phyloP scores from a whole-genome alignment of 2,329 filamentous ascomycete species.

The Albifimbria verrucaria region DNA sequence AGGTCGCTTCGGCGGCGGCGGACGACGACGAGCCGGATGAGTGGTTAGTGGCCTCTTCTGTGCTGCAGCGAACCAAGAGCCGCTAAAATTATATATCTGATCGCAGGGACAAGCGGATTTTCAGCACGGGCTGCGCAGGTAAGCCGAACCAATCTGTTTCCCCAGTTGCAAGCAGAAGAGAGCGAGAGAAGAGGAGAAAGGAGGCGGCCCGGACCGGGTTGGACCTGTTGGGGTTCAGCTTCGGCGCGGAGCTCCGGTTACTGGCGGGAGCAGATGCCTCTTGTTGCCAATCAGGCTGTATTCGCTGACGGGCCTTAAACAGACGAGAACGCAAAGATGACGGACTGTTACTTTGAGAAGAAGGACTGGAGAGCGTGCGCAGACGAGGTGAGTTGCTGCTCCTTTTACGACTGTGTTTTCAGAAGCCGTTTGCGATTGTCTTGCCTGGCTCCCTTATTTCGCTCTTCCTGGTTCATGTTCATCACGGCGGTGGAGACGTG shows the following conservation, averaged over 20 bases:
- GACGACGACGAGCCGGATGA: conserved; percentile 84
- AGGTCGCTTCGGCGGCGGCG: conserved; percentile 30
- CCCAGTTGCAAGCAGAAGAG: not conserved
- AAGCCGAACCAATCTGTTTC: conserved; percentile 20
- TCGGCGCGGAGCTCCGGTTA: not conserved
- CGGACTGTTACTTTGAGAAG: conserved; percentile 93
- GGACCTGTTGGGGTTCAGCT: not conserved
- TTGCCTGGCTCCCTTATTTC: not conserved
- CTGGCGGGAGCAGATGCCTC: no score
- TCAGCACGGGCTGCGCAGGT: conserved; percentile 93
- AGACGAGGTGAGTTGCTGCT: conserved; percentile 67
- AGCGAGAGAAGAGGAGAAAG: not conserved
- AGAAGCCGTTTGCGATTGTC: not conserved
- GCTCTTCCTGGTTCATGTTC: not conserved
- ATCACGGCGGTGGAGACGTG: not conserved
- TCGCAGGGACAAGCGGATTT: conserved; percentile 92
- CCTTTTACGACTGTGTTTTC: not conserved
- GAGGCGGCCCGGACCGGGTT: not conserved
- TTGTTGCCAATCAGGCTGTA: not conserved
- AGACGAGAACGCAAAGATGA: conserved; percentile 90
- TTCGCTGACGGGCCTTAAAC: conserved; percentile 8
- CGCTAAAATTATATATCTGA: conserved; percentile 3
- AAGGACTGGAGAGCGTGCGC: conserved; percentile 93
- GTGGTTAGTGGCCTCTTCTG: conserved; percentile 59
- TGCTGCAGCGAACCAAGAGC: conserved; percentile 3